Base-by-base conservation (phyloP, 371 early-diverging fungal species). In the Mucor irregularis region DNA sequence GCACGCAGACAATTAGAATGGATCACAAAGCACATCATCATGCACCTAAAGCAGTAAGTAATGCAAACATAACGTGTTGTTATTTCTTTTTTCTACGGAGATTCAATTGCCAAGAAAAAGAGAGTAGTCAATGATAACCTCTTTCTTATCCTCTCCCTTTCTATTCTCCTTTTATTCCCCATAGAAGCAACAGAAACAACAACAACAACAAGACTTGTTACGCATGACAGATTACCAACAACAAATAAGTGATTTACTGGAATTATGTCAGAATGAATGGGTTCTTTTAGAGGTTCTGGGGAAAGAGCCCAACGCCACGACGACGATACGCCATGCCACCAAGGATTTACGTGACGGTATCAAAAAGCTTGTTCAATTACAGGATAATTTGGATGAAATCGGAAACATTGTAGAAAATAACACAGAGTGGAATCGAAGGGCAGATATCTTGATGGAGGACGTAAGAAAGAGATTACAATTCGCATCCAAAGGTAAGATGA, bases 301-400 rank as follows among this genome's bases (percentile, higher is more conserved):
- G 5, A 64, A 49, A 42, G 50, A 58, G 5, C 38, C 49, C 7
- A 49, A 50, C 22, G 54, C 53, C 9, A 51, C 56, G 2, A 26
- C 55, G n/a, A 13, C 55, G 6, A 50, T 53, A 16, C 29, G 29
- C 10, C 39, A 49, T 30, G 45, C 58, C 2, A 51, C 42, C 16
- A 53, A 52, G 53, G 62, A 64, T 13, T 45, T 69, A 34, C 57
- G 58, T 16, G 64, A 61, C 22, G 65, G 62, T 17, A 64, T 69
- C 5, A 69, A 61, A 40, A 43, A 54, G 17, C 49, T 69, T 6
- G 65, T 69, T 22, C 58, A 61, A 24, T 37, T 69, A 28, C 65
- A 64, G 46, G 69, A 69, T 43, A 54, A 53, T 40, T 37, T 61
- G 11, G 69, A 64, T 37, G 65, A 69, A 19, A 50, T 53, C 30